Base-by-base conservation (phyloP, 2,329 filamentous ascomycete genomes). In the Penicillium brevicompactum region DNA sequence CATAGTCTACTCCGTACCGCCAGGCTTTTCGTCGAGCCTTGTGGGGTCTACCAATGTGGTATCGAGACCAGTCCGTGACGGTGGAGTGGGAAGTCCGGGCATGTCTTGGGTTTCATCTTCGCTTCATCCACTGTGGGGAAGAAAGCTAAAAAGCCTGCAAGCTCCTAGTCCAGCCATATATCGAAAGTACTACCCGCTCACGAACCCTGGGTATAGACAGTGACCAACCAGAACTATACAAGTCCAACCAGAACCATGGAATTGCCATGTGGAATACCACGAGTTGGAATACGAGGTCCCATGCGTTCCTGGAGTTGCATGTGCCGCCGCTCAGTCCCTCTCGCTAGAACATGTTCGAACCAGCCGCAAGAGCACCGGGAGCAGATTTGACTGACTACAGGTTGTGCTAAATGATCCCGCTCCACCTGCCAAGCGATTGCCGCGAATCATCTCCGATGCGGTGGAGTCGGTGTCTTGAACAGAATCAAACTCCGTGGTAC, bases 311-410 rank as follows among this genome's bases (percentile, higher is more conserved):
- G 24, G 14, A 6, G 16, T 31, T 52, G 16, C 18, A 46, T 13
- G 37, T 52, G 32, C 42, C 32, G 31, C 44, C 44, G 44, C 44
- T 49, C 30, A 49, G 47, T 38, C 51, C 51, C 43, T 40, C 24
- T n/a, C 21, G 10, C 13, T 41, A 32, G 16, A 32, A 41, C n/a
- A 31, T 16, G 18, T 41, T 22, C 14, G 49, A 38, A 16, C 14
- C 14, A 14, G 2, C n/a, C n/a, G 38, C 34, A 37, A 41, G 18
- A 13, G 37, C 50, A 43, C 44, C 18, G 21, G 18, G 18, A 18
- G 18, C 38, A 18, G 18, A 41, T 21, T 21, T 41, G 38, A 18
- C 38, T n/a, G n/a, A n/a, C n/a, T n/a, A n/a, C n/a, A 16, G n/a
- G n/a, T 41, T 22, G 16, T 18, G 38, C 18, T 9, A 18, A 41